These are phyloP conservation scores for Cucumis hystrix DNA, from an alignment of 306 rosid genomes.

Conservation along the genomic window DNA sequence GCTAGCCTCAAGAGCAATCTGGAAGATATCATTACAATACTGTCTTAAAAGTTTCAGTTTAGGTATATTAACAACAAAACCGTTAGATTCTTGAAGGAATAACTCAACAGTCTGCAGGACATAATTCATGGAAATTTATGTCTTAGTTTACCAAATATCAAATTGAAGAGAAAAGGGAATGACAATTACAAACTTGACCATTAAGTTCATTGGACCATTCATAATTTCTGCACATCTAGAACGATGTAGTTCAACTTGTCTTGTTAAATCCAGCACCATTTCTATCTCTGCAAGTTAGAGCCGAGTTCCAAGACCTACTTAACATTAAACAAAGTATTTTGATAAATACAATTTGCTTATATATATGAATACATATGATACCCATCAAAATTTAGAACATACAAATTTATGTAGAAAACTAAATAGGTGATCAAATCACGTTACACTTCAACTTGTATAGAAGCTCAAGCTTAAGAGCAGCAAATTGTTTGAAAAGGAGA, in stretches of 20 bases:
- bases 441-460: constrained; percentile 53
- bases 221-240: constrained; percentile 41
- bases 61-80: constrained; percentile 43
- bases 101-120: constrained; percentile 49
- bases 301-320: constrained; percentile 51
- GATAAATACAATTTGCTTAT: neutral
- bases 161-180: neutral
- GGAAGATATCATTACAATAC: constrained; percentile 43
- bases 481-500: constrained; percentile 16
- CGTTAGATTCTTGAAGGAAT: constrained; percentile 56
- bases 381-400: constrained; percentile 5
- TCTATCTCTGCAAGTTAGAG: constrained; percentile 56
- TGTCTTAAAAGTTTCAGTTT: constrained; percentile 66
- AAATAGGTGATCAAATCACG: constrained; percentile 34
- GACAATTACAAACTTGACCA: constrained; percentile 36
- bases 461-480: constrained; percentile 38
- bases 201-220: constrained; percentile 44
- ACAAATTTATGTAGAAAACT: neutral
- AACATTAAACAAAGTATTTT: constrained; percentile 10
- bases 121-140: constrained; percentile 7
- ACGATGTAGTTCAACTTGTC: constrained; percentile 51
- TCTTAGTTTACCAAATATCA: constrained; percentile 10
- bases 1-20: constrained; percentile 54
- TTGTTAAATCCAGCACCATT: constrained; percentile 40
- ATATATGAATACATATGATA: neutral